Conservation (phyloP, 441 rosid species). For the Erodium moschatum region DNA sequence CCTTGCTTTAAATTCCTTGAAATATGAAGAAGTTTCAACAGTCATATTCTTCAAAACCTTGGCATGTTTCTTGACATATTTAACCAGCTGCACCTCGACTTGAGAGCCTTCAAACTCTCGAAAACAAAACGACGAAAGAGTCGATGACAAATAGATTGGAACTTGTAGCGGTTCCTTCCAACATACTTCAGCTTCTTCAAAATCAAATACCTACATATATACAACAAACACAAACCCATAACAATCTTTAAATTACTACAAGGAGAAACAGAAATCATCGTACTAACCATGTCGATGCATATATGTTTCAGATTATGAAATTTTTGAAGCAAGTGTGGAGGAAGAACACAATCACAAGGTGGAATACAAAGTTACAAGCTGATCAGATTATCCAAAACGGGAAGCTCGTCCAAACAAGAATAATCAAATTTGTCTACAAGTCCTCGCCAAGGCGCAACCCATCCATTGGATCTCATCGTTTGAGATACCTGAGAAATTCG, state of each 20-base stretch:
- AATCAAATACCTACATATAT: neutral
- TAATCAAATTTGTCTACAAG: neutral
- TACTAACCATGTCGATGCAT: neutral
- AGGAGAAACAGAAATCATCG: neutral
- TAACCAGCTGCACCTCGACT: too few relatives aligned
- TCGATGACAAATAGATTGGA: neutral
- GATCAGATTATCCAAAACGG: too few relatives aligned
- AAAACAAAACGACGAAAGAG: neutral
- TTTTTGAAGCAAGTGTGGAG: neutral
- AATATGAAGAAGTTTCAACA: too few relatives aligned
- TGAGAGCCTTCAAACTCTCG: neutral
- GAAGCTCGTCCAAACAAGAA: neutral
- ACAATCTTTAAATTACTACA: too few relatives aligned
- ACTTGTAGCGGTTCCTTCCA: neutral
- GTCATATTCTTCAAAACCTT: too few relatives aligned
- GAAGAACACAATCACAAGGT: neutral
- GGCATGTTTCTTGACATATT: too few relatives aligned
- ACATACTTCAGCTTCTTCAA: neutral
- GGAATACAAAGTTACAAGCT: neutral
- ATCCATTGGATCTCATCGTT: too few relatives aligned
- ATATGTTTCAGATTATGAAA: neutral
- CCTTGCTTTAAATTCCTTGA: too few relatives aligned
- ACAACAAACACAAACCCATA: neutral
- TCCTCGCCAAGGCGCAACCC: too few relatives aligned
- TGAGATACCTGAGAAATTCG: too few relatives aligned